Conservation (phyloP, 345 rosid genomes). For the Corchorus capsularis region DNA sequence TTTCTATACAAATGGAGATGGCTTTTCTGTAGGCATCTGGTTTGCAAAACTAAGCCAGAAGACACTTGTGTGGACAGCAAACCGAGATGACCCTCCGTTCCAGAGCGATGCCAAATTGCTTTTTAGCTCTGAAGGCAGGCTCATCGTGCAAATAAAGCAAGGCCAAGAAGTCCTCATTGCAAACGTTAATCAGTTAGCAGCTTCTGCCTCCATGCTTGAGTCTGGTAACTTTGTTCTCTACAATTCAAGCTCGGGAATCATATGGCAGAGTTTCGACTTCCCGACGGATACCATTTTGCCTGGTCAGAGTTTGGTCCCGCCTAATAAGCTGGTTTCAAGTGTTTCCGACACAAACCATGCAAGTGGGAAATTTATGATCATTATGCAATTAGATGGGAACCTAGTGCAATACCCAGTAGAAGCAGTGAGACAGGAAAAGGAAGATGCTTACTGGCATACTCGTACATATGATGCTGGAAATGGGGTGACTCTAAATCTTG, state of each 20-base stretch:
- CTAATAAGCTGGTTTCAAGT: conserved; percentile 17
- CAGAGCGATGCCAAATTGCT: neutral
- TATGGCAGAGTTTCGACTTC: conserved; percentile 33
- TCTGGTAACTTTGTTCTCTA: conserved; percentile 16
- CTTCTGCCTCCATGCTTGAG: conserved; percentile 7
- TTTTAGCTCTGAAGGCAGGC: conserved; percentile 1
- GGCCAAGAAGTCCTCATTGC: neutral
- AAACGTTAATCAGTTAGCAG: neutral
- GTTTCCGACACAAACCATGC: conserved; percentile 22
- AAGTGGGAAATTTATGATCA: conserved; percentile 27
- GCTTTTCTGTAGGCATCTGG: neutral
- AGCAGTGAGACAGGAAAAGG: neutral
- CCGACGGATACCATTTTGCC: conserved; percentile 36
- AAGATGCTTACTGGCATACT: conserved; percentile 22
- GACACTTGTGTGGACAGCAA: neutral
- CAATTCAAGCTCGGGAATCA: neutral
- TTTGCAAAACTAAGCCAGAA: neutral
- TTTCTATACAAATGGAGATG: too few species aligned
- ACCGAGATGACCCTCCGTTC: conserved; percentile 6
- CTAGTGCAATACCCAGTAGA: conserved; percentile 31
- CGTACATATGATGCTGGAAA: neutral
- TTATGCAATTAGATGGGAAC: conserved; percentile 33
- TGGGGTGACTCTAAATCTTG: neutral
- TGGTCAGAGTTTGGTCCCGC: conserved; percentile 20
- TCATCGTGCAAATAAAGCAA: conserved; percentile 13